These are phyloP conservation scores for Verruconis gallopava DNA, from an alignment of 2,329 filamentous ascomycete species.

Conservation along the genomic window DNA sequence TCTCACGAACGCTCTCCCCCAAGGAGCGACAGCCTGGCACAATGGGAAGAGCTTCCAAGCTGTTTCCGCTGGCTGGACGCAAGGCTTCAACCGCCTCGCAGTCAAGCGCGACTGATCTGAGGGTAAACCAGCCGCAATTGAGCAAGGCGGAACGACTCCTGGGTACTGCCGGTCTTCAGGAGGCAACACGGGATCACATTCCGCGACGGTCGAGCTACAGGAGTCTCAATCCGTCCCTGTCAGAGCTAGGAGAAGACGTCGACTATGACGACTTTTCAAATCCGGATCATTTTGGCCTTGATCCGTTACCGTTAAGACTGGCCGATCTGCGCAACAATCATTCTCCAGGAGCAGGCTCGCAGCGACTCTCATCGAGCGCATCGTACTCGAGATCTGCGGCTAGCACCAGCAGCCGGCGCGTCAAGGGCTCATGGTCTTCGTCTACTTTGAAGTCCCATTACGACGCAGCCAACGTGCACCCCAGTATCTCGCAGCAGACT, in stretches of 20 bases:
- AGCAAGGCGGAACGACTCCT: constrained; percentile 26
- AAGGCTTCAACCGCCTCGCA: not conserved
- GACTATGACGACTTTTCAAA: constrained; percentile 1
- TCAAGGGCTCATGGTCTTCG: not conserved
- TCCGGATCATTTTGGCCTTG: not conserved
- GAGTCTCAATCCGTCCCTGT: constrained; percentile 10
- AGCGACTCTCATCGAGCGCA: not conserved
- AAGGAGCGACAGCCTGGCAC: not conserved
- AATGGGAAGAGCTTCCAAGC: not conserved
- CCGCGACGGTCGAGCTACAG: not conserved
- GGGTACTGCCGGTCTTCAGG: constrained; percentile 20
- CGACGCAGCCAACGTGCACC: not conserved
- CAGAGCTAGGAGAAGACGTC: not conserved
- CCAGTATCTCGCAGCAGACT: not conserved
- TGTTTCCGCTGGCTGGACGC: not conserved
- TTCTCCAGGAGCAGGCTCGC: not conserved
- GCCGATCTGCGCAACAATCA: not conserved
- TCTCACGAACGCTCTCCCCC: too few species aligned
- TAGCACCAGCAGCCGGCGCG: not conserved
- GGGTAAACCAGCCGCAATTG: constrained; percentile 3
- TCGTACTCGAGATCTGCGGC: not conserved
- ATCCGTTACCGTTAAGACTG: constrained; percentile 1
- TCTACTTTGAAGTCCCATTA: not conserved
- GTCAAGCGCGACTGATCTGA: not conserved
- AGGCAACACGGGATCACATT: constrained; percentile 1